A percentile compares a stretch with the other conserved stretches of the same genome.
Conservation (phyloP, 495 filamentous ascomycete species). For the Penicillium alfredii region DNA sequence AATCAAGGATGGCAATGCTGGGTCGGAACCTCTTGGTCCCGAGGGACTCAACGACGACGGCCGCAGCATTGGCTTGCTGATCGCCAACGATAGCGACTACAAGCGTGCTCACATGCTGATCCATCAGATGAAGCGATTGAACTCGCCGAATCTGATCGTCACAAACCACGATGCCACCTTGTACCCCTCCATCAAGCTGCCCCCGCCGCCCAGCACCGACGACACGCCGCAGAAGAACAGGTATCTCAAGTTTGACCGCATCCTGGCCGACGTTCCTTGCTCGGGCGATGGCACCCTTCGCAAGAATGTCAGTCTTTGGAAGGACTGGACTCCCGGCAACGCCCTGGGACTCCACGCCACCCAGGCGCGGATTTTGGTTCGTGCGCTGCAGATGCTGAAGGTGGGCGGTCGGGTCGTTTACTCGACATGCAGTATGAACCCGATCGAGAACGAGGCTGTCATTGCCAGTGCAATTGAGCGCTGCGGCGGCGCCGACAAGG, state of each 20-base stretch:
- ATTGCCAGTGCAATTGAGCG: slow-evolving; percentile 77
- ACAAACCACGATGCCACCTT: slow-evolving; percentile 97
- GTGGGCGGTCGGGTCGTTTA: slow-evolving; percentile 91
- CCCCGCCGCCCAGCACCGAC: slow-evolving; percentile 39
- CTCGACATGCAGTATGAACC: slow-evolving; percentile 97
- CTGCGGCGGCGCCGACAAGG: slow-evolving; percentile 77
- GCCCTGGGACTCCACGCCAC: slow-evolving; percentile 77
- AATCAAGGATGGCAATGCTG: slow-evolving; percentile 43
- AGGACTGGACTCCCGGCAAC: slow-evolving; percentile 81
- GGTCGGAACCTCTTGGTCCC: slow-evolving; percentile 39
- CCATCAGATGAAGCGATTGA: slow-evolving; percentile 93
- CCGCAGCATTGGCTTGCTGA: slow-evolving; percentile 79
- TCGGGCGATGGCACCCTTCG: slow-evolving; percentile 88
- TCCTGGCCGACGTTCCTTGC: slow-evolving; percentile 94
- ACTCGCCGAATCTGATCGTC: slow-evolving; percentile 93
- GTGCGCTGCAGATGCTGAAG: slow-evolving; percentile 94
- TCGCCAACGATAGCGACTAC: slow-evolving; percentile 94
- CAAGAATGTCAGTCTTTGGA: slow-evolving; percentile 91
- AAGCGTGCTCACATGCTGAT: slow-evolving; percentile 93
- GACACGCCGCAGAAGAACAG: slow-evolving; percentile 50
- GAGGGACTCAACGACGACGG: slow-evolving; percentile 69
- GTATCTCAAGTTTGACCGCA: slow-evolving; percentile 95
- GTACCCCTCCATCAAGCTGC: slow-evolving; percentile 83
- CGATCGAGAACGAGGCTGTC: slow-evolving; percentile 95
- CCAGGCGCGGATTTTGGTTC: slow-evolving; percentile 83